Evolutionary conservation across 495 filamentous ascomycete species (phyloP), one percentile per base, ranked within the genome.

Genomic region (Penicillium diatomitis): DNA sequence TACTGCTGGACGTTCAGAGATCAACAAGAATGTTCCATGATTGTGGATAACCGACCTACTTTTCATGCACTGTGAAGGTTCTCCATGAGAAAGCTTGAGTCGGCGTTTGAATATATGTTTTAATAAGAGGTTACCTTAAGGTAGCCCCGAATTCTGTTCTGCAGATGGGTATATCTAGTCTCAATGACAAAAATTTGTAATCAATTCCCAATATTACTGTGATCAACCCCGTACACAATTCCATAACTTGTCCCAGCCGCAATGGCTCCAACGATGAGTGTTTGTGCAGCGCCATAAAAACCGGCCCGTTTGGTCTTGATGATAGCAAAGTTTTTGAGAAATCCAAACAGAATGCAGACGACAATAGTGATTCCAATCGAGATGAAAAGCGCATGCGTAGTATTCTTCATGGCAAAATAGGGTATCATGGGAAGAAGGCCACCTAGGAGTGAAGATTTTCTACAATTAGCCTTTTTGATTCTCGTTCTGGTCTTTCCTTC

Each of bases 381-480:
- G 30, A 72, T 62, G 58, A 68, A 71, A 12, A 82, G 55, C 2
- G 75, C 78, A 32, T 70, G 49, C 7, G 51, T 52, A 7, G 74
- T 68, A 20, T 68, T 55, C 11, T 65, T 41, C 55, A 73, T 64
- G 34, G 65, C 65, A 48, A 81, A 81, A 50, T 82, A 81, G 2
- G 78, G 78, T 35, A 78, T 64, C 74, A 81, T 74, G 0, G 78
- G 78, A 5, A 80, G 59, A 28, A 81, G 59, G 2, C 78, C 78
- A 40, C 78, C 71, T 69, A 10, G 34, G 6, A 10, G 34, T 10
- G 7, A 10, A 2, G 10, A 7, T 36, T 36, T 36, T 2, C 20
- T 20, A 20, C 20, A 20, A 20, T 20, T 20, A 20, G 20, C 20
- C 20, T 20, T 20, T 20, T 20, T 20, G 20, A 20, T 20, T 20